Conservation (phyloP, 2,329 filamentous ascomycete species). For the Aspergillus flavus region DNA sequence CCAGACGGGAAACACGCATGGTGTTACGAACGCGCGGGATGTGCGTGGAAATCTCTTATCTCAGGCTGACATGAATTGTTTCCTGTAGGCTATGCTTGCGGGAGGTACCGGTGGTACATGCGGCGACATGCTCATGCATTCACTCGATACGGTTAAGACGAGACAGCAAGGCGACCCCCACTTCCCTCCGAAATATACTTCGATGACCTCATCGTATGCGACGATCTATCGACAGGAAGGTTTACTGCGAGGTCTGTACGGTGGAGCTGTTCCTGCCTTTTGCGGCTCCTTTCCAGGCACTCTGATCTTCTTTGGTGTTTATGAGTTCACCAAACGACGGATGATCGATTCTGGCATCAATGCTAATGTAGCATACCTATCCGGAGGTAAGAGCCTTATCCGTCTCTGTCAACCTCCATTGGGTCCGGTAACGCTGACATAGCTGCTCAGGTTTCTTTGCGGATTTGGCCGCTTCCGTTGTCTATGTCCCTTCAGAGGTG, state of each 20-base stretch:
- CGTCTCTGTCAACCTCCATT: slow-evolving; percentile 12
- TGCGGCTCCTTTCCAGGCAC: slow-evolving; percentile 92
- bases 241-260: slow-evolving; percentile 80
- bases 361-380: slow-evolving; percentile 81
- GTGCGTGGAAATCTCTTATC: background rate
- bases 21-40: background rate
- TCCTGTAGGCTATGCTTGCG: slow-evolving; percentile 81
- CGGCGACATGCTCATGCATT: slow-evolving; percentile 98
- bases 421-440: slow-evolving; percentile 7
- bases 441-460: slow-evolving; percentile 74
- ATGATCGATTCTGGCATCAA: slow-evolving; percentile 84
- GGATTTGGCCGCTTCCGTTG: slow-evolving; percentile 85
- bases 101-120: slow-evolving; percentile 90
- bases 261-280: slow-evolving; percentile 89
- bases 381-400: slow-evolving; percentile 64
- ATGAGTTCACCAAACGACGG: slow-evolving; percentile 90
- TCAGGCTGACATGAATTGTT: background rate
- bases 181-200: slow-evolving; percentile 88
- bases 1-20: background rate
- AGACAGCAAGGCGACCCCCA: slow-evolving; percentile 95
- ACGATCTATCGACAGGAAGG: slow-evolving; percentile 95
- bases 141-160: slow-evolving; percentile 96
- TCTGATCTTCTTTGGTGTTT: slow-evolving; percentile 91
- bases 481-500: slow-evolving; percentile 97
- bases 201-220: slow-evolving; percentile 85